A percentile compares a stretch with the other conserved stretches of the same genome.
Conservation (phyloP, 2,329 filamentous ascomycete species). For the Emmonsia crescens region DNA sequence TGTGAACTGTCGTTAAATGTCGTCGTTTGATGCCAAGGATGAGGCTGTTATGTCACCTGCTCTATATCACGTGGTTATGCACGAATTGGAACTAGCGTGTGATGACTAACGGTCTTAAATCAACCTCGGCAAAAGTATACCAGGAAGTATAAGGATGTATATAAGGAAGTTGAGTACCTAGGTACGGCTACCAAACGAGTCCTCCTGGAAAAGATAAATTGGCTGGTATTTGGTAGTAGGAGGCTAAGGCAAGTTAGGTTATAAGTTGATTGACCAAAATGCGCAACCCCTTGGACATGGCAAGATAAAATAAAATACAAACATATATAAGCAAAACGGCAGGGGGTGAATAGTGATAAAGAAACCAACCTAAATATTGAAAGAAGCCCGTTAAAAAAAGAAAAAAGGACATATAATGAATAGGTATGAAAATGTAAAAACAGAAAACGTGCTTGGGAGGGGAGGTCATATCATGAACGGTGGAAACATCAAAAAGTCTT, state of each 20-base stretch:
- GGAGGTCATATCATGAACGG: conserved; percentile 1
- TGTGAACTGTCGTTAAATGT: not conserved
- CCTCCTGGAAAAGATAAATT: not conserved
- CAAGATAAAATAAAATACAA: conserved; percentile 1
- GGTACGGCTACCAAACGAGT: too few species aligned
- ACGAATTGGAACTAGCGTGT: conserved; percentile 10
- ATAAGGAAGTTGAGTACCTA: too few species aligned
- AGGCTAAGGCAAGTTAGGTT: not conserved
- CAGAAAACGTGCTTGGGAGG: not conserved
- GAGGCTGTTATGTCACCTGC: conserved; percentile 13
- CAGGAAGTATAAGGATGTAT: too few species aligned
- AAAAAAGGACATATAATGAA: not conserved
- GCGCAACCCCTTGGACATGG: not conserved
- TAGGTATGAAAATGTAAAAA: not conserved
- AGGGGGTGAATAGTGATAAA: not conserved
- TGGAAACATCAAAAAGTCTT: not conserved
- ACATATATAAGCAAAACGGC: not conserved
- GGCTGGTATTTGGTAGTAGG: not conserved
- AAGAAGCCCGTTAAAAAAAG: not conserved
- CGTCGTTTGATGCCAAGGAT: conserved; percentile 26
- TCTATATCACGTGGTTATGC: conserved; percentile 20
- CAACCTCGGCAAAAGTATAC: not conserved
- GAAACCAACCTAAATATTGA: not conserved
- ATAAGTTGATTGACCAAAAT: not conserved
- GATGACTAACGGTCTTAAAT: not conserved